These are phyloP conservation scores for Eimeria acervulina DNA, from an alignment of 169 alveolate genomes.

Conservation along the genomic window DNA sequence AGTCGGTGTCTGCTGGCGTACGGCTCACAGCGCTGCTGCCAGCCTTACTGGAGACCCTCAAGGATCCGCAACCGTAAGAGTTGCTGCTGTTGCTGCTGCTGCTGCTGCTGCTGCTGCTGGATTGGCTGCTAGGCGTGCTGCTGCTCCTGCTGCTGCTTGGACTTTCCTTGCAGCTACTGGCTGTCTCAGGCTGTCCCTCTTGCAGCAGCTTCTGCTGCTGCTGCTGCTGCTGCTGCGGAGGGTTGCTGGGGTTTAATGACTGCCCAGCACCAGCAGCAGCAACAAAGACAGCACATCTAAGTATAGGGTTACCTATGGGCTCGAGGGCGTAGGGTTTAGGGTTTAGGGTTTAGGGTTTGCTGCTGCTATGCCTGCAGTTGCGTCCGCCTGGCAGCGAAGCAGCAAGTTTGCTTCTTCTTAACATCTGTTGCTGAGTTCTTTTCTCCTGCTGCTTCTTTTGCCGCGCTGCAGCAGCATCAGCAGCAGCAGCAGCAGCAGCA, in stretches of 20 bases:
- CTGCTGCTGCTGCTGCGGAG: not conserved
- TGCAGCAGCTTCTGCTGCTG: too few species aligned
- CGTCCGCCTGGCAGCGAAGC: conserved; percentile 33
- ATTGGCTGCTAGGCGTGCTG: not conserved
- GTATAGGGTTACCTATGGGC: not conserved
- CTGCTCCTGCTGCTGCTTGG: too few species aligned
- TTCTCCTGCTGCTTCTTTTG: not conserved
- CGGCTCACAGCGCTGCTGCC: conserved; percentile 5
- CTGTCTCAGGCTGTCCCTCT: too few species aligned
- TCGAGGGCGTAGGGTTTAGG: too few species aligned
- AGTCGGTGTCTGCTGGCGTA: conserved; percentile 4
- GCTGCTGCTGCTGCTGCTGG: conserved; percentile 24
- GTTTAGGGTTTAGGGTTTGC: not conserved
- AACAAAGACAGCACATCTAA: not conserved
- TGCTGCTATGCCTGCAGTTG: conserved; percentile 24
- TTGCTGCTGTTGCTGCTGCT: too few species aligned
- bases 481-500: conserved; percentile 51
- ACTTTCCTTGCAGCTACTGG: too few species aligned
- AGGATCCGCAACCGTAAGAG: conserved; percentile 2
- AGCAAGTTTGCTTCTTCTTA: not conserved
- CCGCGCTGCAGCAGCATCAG: conserved; percentile 19
- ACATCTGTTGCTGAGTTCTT: conserved; percentile 30
- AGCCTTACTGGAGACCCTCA: not conserved
- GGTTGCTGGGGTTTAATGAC: not conserved
- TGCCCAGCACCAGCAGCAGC: not conserved